These are phyloP conservation scores for Saccharomycopsis malanga DNA, from an alignment of 805 yeast genomes.

Conservation along the genomic window DNA sequence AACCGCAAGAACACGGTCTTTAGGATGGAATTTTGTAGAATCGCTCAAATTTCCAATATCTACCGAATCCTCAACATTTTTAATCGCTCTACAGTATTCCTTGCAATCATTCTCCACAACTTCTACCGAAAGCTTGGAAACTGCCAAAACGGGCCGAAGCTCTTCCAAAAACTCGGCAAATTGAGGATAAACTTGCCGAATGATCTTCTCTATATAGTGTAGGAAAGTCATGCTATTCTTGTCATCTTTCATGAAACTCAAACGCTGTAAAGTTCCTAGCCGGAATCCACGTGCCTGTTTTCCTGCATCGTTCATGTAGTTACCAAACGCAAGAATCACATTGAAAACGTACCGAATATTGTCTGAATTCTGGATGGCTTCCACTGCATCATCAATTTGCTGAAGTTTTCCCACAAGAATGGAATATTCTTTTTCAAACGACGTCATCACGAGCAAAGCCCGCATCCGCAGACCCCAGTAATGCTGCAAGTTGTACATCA, in stretches of 20 bases:
- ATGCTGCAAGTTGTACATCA: constrained; percentile 73
- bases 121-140: constrained; percentile 74
- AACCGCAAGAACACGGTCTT: constrained; percentile 58
- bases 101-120: constrained; percentile 69
- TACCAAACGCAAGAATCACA: constrained; percentile 85
- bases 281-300: constrained; percentile 93
- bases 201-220: constrained; percentile 84
- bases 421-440: constrained; percentile 70
- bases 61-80: constrained; percentile 66
- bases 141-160: constrained; percentile 46
- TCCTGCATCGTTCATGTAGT: constrained; percentile 89
- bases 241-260: constrained; percentile 86
- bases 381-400: constrained; percentile 65
- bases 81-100: constrained; percentile 52
- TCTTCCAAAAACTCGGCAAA: constrained; percentile 71
- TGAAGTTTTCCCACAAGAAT: constrained; percentile 64
- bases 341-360: constrained; percentile 69
- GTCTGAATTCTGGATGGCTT: constrained; percentile 55
- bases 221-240: constrained; percentile 80
- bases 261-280: constrained; percentile 79
- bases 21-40: constrained; percentile 70
- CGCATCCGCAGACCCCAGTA: constrained; percentile 93
- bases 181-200: constrained; percentile 81
- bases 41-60: constrained; percentile 83
- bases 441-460: constrained; percentile 62